Evolutionary conservation across 73 alveolate species (phyloP), one percentile per base, ranked within the genome.

Genomic region (Symbiodinium natans): DNA sequence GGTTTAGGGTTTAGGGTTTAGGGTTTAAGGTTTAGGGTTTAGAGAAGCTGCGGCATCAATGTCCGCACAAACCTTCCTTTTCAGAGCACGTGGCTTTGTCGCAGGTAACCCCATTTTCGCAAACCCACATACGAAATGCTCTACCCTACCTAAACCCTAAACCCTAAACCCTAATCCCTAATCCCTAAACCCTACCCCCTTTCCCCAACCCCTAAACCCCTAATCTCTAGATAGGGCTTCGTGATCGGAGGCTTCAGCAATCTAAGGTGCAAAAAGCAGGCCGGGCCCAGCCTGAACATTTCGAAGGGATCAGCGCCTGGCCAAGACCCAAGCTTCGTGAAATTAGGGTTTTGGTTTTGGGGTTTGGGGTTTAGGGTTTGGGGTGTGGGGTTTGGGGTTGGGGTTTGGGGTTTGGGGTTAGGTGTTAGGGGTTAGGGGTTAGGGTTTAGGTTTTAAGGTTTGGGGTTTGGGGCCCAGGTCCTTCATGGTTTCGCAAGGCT

Each of bases 261-360:
- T 13, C 59, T 46, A 46, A 46, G 13, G 13, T 46, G 59, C 59
- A 46, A 13, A 6, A 46, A 46, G 48, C 89, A 13, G 52, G 86
- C 31, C 56, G 33, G 5, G 6, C 36, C 77, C 25, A 34, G 52
- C 98, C 98, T 92, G 92, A 92, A 92, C 98, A 92, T 92, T 42
- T 99, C 99, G 80, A 99, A 99, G 92, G 99, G 99, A 63, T 99
- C 99, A 43, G 93, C 92, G 34, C 99, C 99, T 90, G 86, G 40
- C 46, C 94, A 2, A 56, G 75, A 15, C 33, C 75, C 1, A 0
- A 56, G 75, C 75, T 56, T 1, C 34, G 27, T 25, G 33, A 25
- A 46, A 21, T 46, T 46, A 13, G 59, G 68, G n/a, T 2, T 52
- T 52, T 27, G 68, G 68, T 21, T 11, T 52, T 52, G 0, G 68